Evolutionary conservation across 352 stramenopile genomes (phyloP).

Genomic region (Pythium volutum): DNA sequence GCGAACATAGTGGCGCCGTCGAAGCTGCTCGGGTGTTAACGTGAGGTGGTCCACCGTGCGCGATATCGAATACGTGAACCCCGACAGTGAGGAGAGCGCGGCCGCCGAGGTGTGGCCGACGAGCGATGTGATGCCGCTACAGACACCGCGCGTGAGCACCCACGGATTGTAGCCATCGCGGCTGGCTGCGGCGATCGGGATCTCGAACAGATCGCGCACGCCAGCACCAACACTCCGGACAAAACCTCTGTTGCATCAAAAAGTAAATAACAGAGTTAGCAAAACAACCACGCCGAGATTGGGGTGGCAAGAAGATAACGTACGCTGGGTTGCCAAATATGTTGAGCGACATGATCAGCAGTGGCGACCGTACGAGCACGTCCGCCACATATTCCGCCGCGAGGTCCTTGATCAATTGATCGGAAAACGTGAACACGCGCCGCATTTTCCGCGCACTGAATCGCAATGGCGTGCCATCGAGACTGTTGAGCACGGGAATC

Average conservation of each 20-base stretch:
- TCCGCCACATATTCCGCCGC: conserved; percentile 82
- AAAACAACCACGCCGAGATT: background rate
- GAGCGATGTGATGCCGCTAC: conserved; percentile 67
- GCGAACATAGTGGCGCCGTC: conserved; percentile 58
- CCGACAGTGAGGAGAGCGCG: conserved; percentile 68
- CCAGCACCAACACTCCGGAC: conserved; percentile 64
- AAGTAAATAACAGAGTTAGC: background rate
- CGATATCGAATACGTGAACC: conserved; percentile 81
- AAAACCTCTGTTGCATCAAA: conserved; percentile 48
- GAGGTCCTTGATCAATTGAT: conserved; percentile 81
- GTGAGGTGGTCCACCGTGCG: conserved; percentile 80
- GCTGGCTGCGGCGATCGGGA: conserved; percentile 57
- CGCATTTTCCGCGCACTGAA: conserved; percentile 53
- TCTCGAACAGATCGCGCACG: conserved; percentile 75
- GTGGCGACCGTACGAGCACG: conserved; percentile 68
- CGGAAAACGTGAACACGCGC: conserved; percentile 69
- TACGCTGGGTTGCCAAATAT: conserved; percentile 86
- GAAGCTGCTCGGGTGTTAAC: conserved; percentile 54
- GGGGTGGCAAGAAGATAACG: conserved; percentile 9
- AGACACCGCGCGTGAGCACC: conserved; percentile 66
- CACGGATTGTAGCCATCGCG: conserved; percentile 75
- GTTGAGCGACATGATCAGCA: conserved; percentile 84
- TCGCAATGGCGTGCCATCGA: conserved; percentile 71
- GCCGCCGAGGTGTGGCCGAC: conserved; percentile 67
- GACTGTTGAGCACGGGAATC: conserved; percentile 75